Evolutionary conservation across 257 asterid species (phyloP), one percentile per base, ranked within the genome.

Genomic region (Scutellaria barbata): DNA sequence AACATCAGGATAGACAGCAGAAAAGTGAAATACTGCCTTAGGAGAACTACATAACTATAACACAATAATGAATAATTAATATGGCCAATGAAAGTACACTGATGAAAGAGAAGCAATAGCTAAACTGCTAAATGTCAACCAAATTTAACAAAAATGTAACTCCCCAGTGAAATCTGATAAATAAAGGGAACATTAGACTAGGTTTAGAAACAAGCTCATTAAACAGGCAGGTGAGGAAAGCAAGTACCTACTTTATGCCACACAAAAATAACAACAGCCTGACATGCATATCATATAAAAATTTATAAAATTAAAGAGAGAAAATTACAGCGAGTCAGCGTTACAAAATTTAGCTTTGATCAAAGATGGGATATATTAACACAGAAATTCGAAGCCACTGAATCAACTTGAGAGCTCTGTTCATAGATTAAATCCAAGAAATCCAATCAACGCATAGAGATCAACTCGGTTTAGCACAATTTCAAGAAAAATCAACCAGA

Each of bases 271-370:
- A 22, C 41, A 56, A 50, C 58, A 47, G 69, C 50, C 61, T n/a
- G 68, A 51, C 56, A 54, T 20, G 60, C 69, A 59, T 16, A 66
- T 64, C 63, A 25, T 58, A 39, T 8, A 68, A 52, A 68, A 22
- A 39, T 16, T 30, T 13, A 33, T 63, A 13, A 39, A 8, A 48
- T 17, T 25, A 48, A 39, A 50, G 16, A 14, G 45, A 42, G 16
- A 13, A 46, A 5, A 13, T 51, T 37, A 51, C 48, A 35, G 16
- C n/a, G 42, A 25, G 41, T 56, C 63, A 56, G 42, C 20, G 12
- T 43, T 14, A 48, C 33, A 14, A 35, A 30, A 39, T 6, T 14
- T 80, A 76, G 74, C 74, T 74, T 57, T 79, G 76, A 70, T 81
- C 77, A 68, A 75, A 58, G 43, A 73, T 42, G 43, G 13, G 17